Base-by-base conservation (phyloP, 176 grass and related monocot species). In the Avena eriantha region DNA sequence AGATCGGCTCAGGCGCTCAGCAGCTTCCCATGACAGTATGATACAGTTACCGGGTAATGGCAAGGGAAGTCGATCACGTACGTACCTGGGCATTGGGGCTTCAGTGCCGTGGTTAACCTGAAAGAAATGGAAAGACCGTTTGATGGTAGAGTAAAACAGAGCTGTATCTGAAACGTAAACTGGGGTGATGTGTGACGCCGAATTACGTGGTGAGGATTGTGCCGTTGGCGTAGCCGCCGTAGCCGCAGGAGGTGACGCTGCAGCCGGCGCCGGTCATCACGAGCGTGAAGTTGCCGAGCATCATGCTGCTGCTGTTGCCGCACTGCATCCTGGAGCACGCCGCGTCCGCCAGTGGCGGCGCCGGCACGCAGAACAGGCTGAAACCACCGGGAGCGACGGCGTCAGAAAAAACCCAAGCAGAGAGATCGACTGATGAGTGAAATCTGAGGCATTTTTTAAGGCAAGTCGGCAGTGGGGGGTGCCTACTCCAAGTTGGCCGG, bases 251-350 rank as follows among this genome's bases (percentile, higher is more conserved):
- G 9, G 91, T 93, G 49, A 98, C 91, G 73, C 87, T 92, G 90
- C 93, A 98, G 55, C 95, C 95, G 55, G 85, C 87, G 82, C 70
- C 71, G 75, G 93, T 93, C 73, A 88, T 68, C 39, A 90, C 69
- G 29, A 89, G 73, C 1, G 91, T 95, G 80, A 75, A 83, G 80
- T 98, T 89, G 78, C 95, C 95, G 50, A 95, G 87, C 87, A 92
- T 77, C 76, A 98, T 80, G 86, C 51, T 95, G 86, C 51, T 95
- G 83, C 91, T 95, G 73, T 84, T 89, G 77, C 73, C 57, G 87
- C 95, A 98, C 90, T 95, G 95, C 93, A 98, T 95, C 87, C 76
- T 98, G 2, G 93, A 92, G 81, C 95, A 98, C 73, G 87, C 74
- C 76, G 91, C 45, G 72, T 85, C 91, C 35, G 91, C 91, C 55